A percentile compares a stretch with the other conserved stretches of the same genome.
Conservation (phyloP, 108 stramenopile species). For the Pinguiococcus pyrenoidosus region DNA sequence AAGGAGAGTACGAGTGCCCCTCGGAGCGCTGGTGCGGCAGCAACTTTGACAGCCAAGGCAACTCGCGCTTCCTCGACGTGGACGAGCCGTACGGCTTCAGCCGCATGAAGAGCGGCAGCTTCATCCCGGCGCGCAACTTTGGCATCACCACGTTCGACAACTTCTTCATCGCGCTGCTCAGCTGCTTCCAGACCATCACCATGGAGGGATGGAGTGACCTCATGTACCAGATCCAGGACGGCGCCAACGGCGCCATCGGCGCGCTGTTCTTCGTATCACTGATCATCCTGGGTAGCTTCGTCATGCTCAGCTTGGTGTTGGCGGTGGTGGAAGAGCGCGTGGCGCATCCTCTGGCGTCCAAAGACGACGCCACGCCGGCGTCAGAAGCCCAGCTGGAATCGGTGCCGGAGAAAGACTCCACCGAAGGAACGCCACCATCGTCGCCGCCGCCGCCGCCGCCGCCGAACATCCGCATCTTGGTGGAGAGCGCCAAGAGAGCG, state of each 20-base stretch:
- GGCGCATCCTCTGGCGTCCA: too few relatives aligned
- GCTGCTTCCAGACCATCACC: constrained; percentile 52
- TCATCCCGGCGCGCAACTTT: constrained; percentile 30
- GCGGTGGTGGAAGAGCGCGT: constrained; percentile 51
- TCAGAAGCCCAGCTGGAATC: too few relatives aligned
- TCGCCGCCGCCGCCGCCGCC: constrained; percentile 14
- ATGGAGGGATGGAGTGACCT: constrained; percentile 48
- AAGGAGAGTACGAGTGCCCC: too few relatives aligned
- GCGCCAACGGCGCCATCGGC: neutral
- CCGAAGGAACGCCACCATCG: too few relatives aligned
- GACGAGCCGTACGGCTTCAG: constrained; percentile 11
- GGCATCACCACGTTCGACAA: constrained; percentile 51
- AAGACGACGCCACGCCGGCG: too few relatives aligned
- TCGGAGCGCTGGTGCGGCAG: constrained; percentile 28
- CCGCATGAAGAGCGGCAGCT: constrained; percentile 15
- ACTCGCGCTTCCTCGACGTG: constrained; percentile 19
- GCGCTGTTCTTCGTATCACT: constrained; percentile 42
- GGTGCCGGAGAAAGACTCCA: too few relatives aligned
- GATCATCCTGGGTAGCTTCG: constrained; percentile 45
- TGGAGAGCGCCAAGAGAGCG: too few relatives aligned
- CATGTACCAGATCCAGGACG: neutral
- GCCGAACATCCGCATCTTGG: too few relatives aligned
- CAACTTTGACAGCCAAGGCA: constrained; percentile 28
- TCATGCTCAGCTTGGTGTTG: constrained; percentile 54
- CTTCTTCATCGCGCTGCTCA: constrained; percentile 40